Base-by-base conservation (phyloP, 2,329 filamentous ascomycete species). In the Penicillium sp. region DNA sequence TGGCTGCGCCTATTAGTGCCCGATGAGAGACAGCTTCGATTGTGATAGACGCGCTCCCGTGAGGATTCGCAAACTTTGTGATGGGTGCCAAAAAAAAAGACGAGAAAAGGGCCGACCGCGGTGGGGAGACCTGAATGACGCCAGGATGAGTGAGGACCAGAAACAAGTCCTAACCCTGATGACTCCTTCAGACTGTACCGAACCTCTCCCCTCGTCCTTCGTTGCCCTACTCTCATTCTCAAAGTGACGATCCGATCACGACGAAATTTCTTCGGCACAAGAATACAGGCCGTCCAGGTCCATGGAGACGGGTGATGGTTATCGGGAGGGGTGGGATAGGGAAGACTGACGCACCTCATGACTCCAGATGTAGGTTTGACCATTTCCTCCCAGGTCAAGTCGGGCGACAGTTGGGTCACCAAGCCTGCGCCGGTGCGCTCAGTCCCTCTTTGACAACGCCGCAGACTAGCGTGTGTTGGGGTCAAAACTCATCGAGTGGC, bases 1-100 rank as follows among this genome's bases (percentile, higher is more conserved):
- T 60, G 57, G 56, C 53, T 49, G 57, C 57, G 57, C 39, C 56
- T 60, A 59, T 60, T 59, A 60, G 59, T 60, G 57, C 56, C 54
- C 54, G 55, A 57, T 51, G 43, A 51, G 52, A 51, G 52, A 51
- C 57, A 60, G 57, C 54, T 54, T 32, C 57, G 52, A 26, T 5
- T 32, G 29, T 55, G 56, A 55, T 60, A 59, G 56, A 56, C 57
- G 57, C 57, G 57, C 56, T 58, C 51, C 56, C 51, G 55, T 56
- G 57, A 56, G 57, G 57, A 40, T 59, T 24, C 39, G 13, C 11
- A 41, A 43, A 27, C 28, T 18, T 25, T 18, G 27, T 11, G 24
- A 38, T n/a, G 13, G 43, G 27, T 34, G 34, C 33, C 26, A 33
- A 35, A 35, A 38, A 27, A 24, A 13, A 18, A 32, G 29, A 45